These are phyloP conservation scores for Kalmanozyma brasiliensis DNA, from an alignment of 1,284 basidiomycete species.

Conservation along the genomic window DNA sequence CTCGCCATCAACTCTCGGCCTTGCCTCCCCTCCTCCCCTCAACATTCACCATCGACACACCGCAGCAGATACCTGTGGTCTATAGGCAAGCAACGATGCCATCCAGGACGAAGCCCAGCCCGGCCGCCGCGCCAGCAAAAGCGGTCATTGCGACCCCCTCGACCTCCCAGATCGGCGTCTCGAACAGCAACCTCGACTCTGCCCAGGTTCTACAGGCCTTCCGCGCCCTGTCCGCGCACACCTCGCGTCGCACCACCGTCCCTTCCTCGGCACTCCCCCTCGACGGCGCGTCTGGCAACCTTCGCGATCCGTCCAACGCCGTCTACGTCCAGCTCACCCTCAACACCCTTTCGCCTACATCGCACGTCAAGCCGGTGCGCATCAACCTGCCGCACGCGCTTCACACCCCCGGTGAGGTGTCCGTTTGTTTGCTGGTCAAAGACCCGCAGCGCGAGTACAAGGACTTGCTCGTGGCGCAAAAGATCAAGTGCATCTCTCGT, in stretches of 20 bases:
- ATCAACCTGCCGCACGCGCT: slow-evolving; percentile 74
- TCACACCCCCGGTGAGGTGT: slow-evolving; percentile 80
- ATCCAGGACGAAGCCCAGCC: slow-evolving; percentile 11
- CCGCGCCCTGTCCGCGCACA: slow-evolving; percentile 57
- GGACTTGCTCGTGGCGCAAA: slow-evolving; percentile 80
- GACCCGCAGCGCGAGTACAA: slow-evolving; percentile 97
- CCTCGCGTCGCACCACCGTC: slow-evolving; percentile 12
- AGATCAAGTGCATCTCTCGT: slow-evolving; percentile 86
- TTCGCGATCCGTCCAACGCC: slow-evolving; percentile 46
- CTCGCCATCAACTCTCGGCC: not conserved
- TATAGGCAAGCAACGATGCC: slow-evolving; percentile 13
- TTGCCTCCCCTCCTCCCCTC: not conserved
- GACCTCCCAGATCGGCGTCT: slow-evolving; percentile 19
- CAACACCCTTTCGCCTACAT: slow-evolving; percentile 47
- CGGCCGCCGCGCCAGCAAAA: slow-evolving; percentile 15
- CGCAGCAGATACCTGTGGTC: no score
- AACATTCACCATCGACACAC: not conserved
- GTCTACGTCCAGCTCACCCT: slow-evolving; percentile 61
- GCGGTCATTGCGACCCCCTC: slow-evolving; percentile 24
- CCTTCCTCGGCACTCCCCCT: slow-evolving; percentile 44
- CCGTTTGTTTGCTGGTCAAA: slow-evolving; percentile 91
- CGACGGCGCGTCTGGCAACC: slow-evolving; percentile 39
- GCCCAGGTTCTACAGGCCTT: slow-evolving; percentile 60
- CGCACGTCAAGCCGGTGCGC: slow-evolving; percentile 60
- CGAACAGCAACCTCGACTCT: slow-evolving; percentile 44